These are phyloP conservation scores for Fusarium goolgardi DNA, from an alignment of 2,329 filamentous ascomycete species.

Conservation along the genomic window DNA sequence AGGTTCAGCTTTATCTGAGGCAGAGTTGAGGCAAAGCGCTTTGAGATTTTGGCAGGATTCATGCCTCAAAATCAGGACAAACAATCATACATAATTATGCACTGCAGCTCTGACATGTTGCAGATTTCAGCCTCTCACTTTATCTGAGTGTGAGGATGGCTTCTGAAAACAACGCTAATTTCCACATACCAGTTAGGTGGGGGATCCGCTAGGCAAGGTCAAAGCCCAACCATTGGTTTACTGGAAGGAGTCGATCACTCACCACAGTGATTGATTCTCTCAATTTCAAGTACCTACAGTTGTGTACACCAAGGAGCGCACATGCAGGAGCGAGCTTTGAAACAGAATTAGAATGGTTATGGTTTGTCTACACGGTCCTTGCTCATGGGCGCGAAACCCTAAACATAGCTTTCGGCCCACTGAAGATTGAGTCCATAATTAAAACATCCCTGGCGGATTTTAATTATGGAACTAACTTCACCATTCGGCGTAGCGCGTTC, in stretches of 20 bases:
- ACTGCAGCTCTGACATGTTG: neutral
- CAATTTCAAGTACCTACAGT: neutral
- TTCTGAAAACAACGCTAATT: conserved; percentile 2
- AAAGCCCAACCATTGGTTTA: neutral
- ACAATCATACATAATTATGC: neutral
- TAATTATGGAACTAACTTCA: conserved; percentile 47
- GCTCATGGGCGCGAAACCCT: conserved; percentile 32
- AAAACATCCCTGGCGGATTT: conserved; percentile 37
- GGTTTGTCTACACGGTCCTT: conserved; percentile 15
- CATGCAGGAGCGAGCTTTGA: neutral
- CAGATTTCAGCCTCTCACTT: neutral
- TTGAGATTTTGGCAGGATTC: conserved; percentile 7
- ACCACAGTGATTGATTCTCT: neutral
- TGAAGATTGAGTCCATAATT: conserved; percentile 44
- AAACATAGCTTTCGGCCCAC: conserved; percentile 40
- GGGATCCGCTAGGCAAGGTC: neutral
- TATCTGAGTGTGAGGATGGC: neutral
- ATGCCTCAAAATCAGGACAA: neutral
- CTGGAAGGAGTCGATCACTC: neutral
- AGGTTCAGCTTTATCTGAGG: conserved; percentile 17
- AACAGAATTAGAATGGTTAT: neutral
- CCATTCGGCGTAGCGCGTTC: conserved; percentile 45
- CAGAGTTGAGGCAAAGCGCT: conserved; percentile 23
- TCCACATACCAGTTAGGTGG: neutral
- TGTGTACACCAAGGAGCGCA: neutral